Evolutionary conservation across 148 eudicot genomes (phyloP), one percentile per base, ranked within the genome.

Genomic region (Vaccinium macrocarpon): DNA sequence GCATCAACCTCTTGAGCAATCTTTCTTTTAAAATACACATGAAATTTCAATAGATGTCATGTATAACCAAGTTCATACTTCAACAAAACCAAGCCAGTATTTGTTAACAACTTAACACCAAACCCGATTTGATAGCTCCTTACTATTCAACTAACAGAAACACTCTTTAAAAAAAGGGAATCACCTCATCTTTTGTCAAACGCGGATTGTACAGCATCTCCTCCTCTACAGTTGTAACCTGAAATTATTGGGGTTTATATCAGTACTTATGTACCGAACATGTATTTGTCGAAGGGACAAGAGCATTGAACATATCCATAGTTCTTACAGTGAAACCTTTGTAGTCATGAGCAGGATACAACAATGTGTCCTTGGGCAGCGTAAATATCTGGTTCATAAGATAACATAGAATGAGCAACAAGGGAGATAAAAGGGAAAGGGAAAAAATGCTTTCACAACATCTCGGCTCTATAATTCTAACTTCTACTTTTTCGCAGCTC

Each of bases 271-370:
- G 21, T 79, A 5, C 0, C 0, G 12, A 76, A 72, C 76, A 46
- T 50, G 6, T 16, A 52, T 38, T 38, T 29, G 64, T 38, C 55
- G 38, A 74, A 51, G 27, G 80, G 73, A 71, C 3, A 64, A 80
- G 61, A 68, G 51, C 29, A 10, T 49, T 49, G 19, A 83, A 78
- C 49, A 61, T 84, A 74, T 82, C 71, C 95, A n/a, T 62, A n/a
- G 70, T 62, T 62, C 70, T 87, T 92, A 96, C 99, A 59, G 90
- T 90, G 89, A 91, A 95, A 42, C 99, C 99, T 90, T 91, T 95
- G 91, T 97, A 97, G 89, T 97, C 99, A 84, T 97, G 99, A 89
- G 95, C 99, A 62, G 99, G 99, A 89, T 92, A 97, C 15, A 97
- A 23, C 79, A 97, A 86, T 64, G 98, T 97, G 78, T 95, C 97